Evolutionary conservation across 306 rosid genomes (phyloP).

Genomic region (Glycine soja): DNA sequence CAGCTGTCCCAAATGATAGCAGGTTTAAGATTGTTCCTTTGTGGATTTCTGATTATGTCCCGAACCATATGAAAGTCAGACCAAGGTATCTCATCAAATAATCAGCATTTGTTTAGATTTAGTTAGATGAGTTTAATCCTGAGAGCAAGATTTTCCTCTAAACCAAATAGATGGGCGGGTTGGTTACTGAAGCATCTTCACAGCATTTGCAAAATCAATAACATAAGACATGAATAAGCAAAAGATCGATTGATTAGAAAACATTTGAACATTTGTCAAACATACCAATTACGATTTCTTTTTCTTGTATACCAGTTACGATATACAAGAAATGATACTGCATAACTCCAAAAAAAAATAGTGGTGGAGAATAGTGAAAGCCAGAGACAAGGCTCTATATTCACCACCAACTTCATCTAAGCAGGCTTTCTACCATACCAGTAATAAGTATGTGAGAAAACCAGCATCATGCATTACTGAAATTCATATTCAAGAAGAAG

Average conservation of each 20-base stretch:
- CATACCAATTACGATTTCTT: background rate
- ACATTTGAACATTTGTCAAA: background rate
- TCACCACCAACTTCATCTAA: slow-evolving; percentile 8
- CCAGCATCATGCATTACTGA: background rate
- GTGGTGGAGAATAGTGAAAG: slow-evolving; percentile 20
- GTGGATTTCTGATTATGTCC: too few relatives aligned
- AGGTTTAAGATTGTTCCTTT: too few relatives aligned
- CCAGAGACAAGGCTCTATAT: slow-evolving; percentile 7
- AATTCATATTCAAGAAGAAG: slow-evolving; percentile 11
- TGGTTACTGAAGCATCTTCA: background rate
- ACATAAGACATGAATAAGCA: background rate
- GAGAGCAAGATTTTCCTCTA: too few relatives aligned
- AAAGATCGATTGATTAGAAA: background rate
- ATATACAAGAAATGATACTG: background rate
- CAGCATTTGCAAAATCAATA: background rate
- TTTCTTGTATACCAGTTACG: background rate
- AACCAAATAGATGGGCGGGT: too few relatives aligned
- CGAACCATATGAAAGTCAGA: too few relatives aligned
- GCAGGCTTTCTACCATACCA: slow-evolving; percentile 2
- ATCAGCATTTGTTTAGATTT: too few relatives aligned
- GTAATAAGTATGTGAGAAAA: slow-evolving; percentile 21
- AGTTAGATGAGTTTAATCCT: too few relatives aligned
- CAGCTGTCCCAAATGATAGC: too few relatives aligned
- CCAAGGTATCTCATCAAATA: too few relatives aligned
- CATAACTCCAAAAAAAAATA: slow-evolving; percentile 2